Evolutionary conservation across 768 basidiomycete species (phyloP).

Genomic region (Lentinula edodes): DNA sequence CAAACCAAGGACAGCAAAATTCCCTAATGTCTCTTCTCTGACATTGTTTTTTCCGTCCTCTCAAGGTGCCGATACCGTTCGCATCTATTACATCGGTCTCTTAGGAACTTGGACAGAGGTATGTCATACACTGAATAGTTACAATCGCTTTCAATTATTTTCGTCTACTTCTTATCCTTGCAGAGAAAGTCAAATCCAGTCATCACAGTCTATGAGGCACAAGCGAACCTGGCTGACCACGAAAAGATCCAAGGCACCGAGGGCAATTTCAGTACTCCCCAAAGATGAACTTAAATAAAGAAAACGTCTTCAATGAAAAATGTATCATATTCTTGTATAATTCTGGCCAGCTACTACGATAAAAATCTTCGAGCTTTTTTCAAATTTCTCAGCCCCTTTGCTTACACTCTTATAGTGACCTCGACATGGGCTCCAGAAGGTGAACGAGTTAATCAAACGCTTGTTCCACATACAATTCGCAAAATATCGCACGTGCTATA

Average conservation of each 20-base stretch:
- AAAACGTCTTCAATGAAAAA: neutral
- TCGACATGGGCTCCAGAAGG: neutral
- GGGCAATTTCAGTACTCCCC: conserved; percentile 46
- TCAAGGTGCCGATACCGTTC: conserved; percentile 71
- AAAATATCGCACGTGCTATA: neutral
- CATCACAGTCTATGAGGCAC: conserved; percentile 83
- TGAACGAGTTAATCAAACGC: neutral
- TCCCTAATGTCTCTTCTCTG: conserved; percentile 75
- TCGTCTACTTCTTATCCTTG: conserved; percentile 1
- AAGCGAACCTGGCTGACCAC: conserved; percentile 86
- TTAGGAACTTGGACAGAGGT: conserved; percentile 80
- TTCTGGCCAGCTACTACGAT: no score
- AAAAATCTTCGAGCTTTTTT: no score
- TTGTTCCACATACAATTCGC: neutral
- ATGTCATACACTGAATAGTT: conserved; percentile 6
- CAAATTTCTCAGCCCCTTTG: no score
- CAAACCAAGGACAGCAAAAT: conserved; percentile 68
- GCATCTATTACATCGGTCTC: conserved; percentile 83
- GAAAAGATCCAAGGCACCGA: conserved; percentile 80
- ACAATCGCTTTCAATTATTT: neutral
- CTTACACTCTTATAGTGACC: neutral
- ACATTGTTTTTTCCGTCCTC: conserved; percentile 78
- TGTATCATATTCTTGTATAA: no score
- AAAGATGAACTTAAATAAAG: neutral
- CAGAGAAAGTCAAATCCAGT: conserved; percentile 76